phyloP scores from a whole-genome alignment of 2,329 filamentous ascomycete genomes.

The Ophiosphaerella korrae region DNA sequence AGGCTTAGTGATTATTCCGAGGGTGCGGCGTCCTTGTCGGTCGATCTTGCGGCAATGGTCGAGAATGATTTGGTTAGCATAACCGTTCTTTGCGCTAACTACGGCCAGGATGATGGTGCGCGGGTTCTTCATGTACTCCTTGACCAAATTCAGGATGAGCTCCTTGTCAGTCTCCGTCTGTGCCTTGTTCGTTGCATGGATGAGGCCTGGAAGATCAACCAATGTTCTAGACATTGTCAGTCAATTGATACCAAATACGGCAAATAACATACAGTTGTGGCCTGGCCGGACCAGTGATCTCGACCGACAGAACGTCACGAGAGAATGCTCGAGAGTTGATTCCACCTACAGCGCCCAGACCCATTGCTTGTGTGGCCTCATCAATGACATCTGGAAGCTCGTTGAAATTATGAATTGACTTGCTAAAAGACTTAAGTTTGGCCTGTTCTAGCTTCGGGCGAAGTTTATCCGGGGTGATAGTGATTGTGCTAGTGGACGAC shows the following conservation, averaged over 20 bases:
- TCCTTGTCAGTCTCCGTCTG: slow-evolving; percentile 43
- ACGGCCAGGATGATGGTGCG: slow-evolving; percentile 65
- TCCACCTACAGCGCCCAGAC: slow-evolving; percentile 20
- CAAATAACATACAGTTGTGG: slow-evolving; percentile 18
- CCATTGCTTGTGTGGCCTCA: slow-evolving; percentile 59
- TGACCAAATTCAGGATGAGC: slow-evolving; percentile 43
- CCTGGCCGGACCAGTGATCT: slow-evolving; percentile 26
- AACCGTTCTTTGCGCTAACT: slow-evolving; percentile 50
- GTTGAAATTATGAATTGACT: slow-evolving; percentile 8
- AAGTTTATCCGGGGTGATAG: slow-evolving; percentile 30
- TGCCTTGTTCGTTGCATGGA: slow-evolving; percentile 35
- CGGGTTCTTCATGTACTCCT: slow-evolving; percentile 61
- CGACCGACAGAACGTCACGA: slow-evolving; percentile 31
- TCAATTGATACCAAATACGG: no score
- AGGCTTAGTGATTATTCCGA: slow-evolving; percentile 64
- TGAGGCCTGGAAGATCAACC: slow-evolving; percentile 48
- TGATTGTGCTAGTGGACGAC: slow-evolving; percentile 36
- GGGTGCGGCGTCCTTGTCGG: slow-evolving; percentile 52
- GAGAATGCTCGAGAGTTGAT: slow-evolving; percentile 16
- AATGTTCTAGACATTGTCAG: slow-evolving; percentile 15
- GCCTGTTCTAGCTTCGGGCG: not conserved
- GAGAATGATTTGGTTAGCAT: slow-evolving; percentile 62
- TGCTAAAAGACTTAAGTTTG: not conserved
- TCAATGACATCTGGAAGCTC: slow-evolving; percentile 41
- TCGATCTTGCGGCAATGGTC: slow-evolving; percentile 57